Base-by-base conservation (phyloP, 805 yeast genomes). In the Wickerhamomyces queroliae region DNA sequence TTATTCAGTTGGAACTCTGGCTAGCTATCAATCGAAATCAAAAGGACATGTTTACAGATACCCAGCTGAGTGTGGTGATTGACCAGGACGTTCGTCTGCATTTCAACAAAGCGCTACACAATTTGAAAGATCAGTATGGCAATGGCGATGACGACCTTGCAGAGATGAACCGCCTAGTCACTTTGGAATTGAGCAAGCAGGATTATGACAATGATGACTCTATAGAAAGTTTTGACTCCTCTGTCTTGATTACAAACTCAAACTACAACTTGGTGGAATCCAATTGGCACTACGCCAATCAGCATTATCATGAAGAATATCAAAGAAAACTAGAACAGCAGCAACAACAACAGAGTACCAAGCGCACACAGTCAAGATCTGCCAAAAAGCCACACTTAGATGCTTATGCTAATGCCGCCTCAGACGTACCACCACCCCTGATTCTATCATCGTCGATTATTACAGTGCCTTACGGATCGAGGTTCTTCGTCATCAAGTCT, bases 401-500 rank as follows among this genome's bases (percentile, higher is more conserved):
- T n/a, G n/a, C n/a, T n/a, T n/a, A n/a, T n/a, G n/a, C n/a, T n/a
- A n/a, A n/a, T n/a, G n/a, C n/a, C 16, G 8, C 20, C 6, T 13
- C 31, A 28, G 20, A n/a, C n/a, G n/a, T 17, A 16, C 20, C 31
- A 28, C 13, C 8, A n/a, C 30, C 30, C 13, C 13, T 6, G 27
- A 17, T 10, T 23, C 25, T 46, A 10, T 43, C 50, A 4, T 49
- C 53, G 3, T 40, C 34, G 15, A 35, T 42, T 18, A 24, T 52
- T 9, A 41, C 39, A 20, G 50, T 63, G 1, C 67, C 67, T 7
- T 50, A 46, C 2, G 53, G 50, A 7, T 62, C 69, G 4, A 53
- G 53, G 26, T 64, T 64, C 46, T 78, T 76, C 47, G 75, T 78
- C 17, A 77, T 78, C 41, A 78, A 78, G 49, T 76, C 83, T 0